Evolutionary conservation across 1,284 basidiomycete genomes (phyloP).

Genomic region (Cutaneotrichosporon dermatis): DNA sequence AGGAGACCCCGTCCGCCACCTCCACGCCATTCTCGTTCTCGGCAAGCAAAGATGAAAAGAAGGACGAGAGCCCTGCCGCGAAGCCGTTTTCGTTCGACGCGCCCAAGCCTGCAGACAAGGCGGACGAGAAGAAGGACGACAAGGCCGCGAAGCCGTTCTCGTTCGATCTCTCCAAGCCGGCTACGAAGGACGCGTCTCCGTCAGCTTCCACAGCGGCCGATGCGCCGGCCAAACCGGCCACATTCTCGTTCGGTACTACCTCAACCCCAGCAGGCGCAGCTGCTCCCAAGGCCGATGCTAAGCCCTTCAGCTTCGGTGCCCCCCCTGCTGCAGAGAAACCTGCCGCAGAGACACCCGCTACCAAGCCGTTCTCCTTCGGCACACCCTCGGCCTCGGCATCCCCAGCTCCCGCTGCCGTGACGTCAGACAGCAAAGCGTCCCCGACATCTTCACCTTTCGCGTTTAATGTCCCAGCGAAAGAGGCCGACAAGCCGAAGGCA

Average conservation of each 20-base stretch:
- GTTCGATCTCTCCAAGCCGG: background rate
- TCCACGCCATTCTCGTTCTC: background rate
- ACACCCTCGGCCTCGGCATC: background rate
- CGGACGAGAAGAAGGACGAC: background rate
- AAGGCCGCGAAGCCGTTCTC: constrained; percentile 1
- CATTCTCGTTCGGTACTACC: constrained; percentile 8
- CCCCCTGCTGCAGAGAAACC: background rate
- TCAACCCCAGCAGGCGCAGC: background rate
- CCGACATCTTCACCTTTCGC: no score
- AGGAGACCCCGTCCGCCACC: no score
- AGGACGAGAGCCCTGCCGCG: background rate
- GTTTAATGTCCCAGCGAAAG: no score
- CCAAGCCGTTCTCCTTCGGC: constrained; percentile 10
- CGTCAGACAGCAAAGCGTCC: no score
- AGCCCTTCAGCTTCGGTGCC: background rate
- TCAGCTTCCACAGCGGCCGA: background rate
- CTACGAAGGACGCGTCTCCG: background rate
- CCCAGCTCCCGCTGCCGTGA: no score
- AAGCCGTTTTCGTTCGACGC: constrained; percentile 10
- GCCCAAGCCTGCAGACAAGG: background rate
- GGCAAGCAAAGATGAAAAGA: background rate
- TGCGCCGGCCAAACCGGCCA: background rate
- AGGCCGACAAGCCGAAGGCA: background rate
- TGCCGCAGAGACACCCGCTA: background rate
- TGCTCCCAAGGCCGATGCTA: no score